These are phyloP conservation scores for Harringtonia aguacate DNA, from an alignment of 2,329 filamentous ascomycete species.

Conservation along the genomic window DNA sequence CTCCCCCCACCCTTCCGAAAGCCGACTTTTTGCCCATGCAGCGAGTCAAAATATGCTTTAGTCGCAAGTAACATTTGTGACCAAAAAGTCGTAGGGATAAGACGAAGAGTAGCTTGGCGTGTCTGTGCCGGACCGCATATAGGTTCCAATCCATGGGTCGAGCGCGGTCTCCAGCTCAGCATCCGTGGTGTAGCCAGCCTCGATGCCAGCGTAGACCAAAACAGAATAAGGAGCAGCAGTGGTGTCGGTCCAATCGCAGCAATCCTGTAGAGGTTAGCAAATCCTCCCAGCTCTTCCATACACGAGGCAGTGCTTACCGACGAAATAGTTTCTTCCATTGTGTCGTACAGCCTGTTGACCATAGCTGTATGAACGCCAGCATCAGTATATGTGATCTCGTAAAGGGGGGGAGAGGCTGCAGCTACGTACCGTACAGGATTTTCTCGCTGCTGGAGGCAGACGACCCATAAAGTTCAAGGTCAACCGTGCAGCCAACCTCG, in stretches of 20 bases:
- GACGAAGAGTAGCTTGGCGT: background rate
- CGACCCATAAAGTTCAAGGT: background rate
- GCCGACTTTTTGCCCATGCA: no score
- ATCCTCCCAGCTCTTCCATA: background rate
- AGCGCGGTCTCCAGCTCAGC: background rate
- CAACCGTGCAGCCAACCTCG: background rate
- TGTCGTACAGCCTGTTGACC: background rate
- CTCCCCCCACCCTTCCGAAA: no score
- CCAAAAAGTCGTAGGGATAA: conserved; percentile 1
- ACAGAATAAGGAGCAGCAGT: background rate
- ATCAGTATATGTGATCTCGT: background rate
- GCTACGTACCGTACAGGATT: background rate
- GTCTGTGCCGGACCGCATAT: background rate
- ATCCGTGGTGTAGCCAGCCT: background rate
- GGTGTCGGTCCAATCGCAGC: background rate
- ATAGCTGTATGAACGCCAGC: background rate
- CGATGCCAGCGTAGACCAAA: background rate
- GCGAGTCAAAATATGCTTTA: no score
- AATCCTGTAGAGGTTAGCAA: background rate
- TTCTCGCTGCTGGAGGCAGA: background rate
- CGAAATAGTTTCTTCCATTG: background rate
- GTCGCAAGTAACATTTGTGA: background rate
- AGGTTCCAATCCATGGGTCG: background rate
- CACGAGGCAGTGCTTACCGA: background rate
- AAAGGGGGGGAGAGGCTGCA: no score